Percentiles rank a stretch among this genome's conserved stretches.
Conservation (phyloP, 768 basidiomycete species). For the Boletus bicolor region DNA sequence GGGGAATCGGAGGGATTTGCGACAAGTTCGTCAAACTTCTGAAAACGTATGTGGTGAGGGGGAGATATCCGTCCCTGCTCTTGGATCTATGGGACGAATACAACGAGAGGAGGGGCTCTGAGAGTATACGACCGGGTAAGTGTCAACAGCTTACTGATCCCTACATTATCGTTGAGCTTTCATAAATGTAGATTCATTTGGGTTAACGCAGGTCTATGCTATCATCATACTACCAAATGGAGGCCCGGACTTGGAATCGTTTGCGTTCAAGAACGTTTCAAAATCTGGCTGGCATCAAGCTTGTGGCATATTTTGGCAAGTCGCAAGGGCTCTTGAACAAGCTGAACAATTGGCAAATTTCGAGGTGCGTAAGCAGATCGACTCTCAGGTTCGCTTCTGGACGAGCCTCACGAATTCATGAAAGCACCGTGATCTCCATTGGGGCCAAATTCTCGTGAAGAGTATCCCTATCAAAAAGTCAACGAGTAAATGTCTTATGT, state of each 20-base stretch:
- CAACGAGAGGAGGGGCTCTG: conserved; percentile 67
- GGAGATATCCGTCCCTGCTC: conserved; percentile 76
- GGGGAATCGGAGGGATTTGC: conserved; percentile 72
- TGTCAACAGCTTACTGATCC: background rate
- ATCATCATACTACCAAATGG: conserved; percentile 90
- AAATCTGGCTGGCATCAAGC: conserved; percentile 84
- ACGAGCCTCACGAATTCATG: background rate
- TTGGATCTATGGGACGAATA: conserved; percentile 88
- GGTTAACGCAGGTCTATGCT: conserved; percentile 75
- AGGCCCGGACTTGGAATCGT: conserved; percentile 87
- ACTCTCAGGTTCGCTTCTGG: background rate
- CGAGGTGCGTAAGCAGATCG: conserved; percentile 57
- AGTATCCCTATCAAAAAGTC: conserved; percentile 38
- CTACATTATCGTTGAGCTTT: conserved; percentile 6
- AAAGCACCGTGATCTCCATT: conserved; percentile 98
- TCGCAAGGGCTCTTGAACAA: conserved; percentile 66
- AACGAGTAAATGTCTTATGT: conserved; percentile 32
- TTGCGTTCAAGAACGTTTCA: conserved; percentile 54
- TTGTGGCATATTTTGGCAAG: conserved; percentile 88
- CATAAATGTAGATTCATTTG: conserved; percentile 59
- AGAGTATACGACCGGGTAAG: conserved; percentile 82
- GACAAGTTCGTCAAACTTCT: conserved; percentile 77
- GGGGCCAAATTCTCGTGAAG: conserved; percentile 92
- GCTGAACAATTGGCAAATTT: conserved; percentile 83
- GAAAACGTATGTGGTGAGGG: conserved; percentile 83